phyloP scores from a whole-genome alignment of 371 early-diverging fungal species.

The Zopfochytrium polystomum region DNA sequence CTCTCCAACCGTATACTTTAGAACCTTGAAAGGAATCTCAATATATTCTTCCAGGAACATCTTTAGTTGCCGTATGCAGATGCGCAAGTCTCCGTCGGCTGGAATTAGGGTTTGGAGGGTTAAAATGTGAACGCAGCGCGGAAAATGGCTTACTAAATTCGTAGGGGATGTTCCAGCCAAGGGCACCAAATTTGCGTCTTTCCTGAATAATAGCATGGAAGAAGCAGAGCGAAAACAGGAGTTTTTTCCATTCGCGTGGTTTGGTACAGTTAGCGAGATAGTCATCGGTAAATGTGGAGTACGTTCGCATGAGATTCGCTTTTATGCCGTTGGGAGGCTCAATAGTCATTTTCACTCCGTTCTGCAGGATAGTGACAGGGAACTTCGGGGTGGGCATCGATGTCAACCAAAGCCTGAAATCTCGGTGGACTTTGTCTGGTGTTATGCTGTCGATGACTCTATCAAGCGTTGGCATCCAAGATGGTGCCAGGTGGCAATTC shows the following conservation, averaged over 20 bases:
- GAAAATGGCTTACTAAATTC: conserved; percentile 36
- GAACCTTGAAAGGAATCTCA: conserved; percentile 56
- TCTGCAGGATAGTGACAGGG: conserved; percentile 58
- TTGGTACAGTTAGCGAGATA: conserved; percentile 44
- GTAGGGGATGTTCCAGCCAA: conserved; percentile 63
- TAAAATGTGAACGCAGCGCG: background rate
- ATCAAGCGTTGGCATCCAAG: conserved; percentile 59
- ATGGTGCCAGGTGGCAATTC: conserved; percentile 58
- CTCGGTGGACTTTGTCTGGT: conserved; percentile 55
- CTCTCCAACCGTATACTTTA: conserved; percentile 57
- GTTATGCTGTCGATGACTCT: conserved; percentile 53
- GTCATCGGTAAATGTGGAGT: conserved; percentile 56
- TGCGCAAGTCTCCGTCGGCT: conserved; percentile 51
- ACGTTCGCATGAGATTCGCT: conserved; percentile 56
- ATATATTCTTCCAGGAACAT: conserved; percentile 59
- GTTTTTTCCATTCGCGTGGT: conserved; percentile 49
- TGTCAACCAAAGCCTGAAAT: conserved; percentile 58
- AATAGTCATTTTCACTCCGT: conserved; percentile 56
- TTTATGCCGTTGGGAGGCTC: conserved; percentile 61
- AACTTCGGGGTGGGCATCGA: conserved; percentile 58
- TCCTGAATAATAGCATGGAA: conserved; percentile 62
- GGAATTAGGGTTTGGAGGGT: background rate
- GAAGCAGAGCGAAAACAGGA: conserved; percentile 52
- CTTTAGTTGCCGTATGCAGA: conserved; percentile 54
- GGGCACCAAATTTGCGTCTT: conserved; percentile 56